Evolutionary conservation across 2,329 filamentous ascomycete genomes (phyloP).

Genomic region (Ambrosiella beaveri): DNA sequence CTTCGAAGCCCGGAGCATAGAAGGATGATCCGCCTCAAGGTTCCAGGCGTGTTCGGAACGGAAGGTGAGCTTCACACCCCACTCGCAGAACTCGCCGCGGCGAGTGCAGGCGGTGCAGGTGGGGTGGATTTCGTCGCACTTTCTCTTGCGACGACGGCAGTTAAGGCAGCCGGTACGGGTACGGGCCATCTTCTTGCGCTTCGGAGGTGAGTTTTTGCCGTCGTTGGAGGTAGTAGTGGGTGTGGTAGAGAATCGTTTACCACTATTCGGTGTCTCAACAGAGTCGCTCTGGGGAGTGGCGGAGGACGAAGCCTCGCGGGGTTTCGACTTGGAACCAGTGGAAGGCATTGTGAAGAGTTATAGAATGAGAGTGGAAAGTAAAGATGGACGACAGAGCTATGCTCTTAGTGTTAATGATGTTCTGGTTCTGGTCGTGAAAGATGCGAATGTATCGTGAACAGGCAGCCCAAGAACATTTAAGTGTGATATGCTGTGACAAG

Average conservation of each 20-base stretch:
- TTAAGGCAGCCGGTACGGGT: conserved; percentile 23
- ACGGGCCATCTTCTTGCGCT: conserved; percentile 18
- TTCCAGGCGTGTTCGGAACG: conserved; percentile 22
- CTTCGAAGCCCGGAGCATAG: conserved; percentile 19
- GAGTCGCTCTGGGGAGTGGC: neutral
- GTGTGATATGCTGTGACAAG: neutral
- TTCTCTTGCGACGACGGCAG: conserved; percentile 24
- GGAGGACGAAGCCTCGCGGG: neutral
- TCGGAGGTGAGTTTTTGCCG: conserved; percentile 9
- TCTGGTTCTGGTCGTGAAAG: conserved; percentile 4
- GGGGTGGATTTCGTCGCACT: conserved; percentile 23
- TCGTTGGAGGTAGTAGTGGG: neutral
- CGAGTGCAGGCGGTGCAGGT: conserved; percentile 21
- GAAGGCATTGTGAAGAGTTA: conserved; percentile 3
- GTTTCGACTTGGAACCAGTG: neutral
- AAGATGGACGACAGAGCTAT: neutral
- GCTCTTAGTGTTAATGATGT: neutral
- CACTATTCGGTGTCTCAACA: neutral
- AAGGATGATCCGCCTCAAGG: conserved; percentile 20
- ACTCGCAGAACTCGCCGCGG: conserved; percentile 20
- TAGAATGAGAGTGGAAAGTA: neutral
- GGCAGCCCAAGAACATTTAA: conserved; percentile 2
- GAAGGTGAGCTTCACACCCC: conserved; percentile 24
- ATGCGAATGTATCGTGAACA: conserved; percentile 3
- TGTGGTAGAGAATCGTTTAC: neutral